Conservation (phyloP, 169 alveolate species). For the Eimeria tenella region DNA sequence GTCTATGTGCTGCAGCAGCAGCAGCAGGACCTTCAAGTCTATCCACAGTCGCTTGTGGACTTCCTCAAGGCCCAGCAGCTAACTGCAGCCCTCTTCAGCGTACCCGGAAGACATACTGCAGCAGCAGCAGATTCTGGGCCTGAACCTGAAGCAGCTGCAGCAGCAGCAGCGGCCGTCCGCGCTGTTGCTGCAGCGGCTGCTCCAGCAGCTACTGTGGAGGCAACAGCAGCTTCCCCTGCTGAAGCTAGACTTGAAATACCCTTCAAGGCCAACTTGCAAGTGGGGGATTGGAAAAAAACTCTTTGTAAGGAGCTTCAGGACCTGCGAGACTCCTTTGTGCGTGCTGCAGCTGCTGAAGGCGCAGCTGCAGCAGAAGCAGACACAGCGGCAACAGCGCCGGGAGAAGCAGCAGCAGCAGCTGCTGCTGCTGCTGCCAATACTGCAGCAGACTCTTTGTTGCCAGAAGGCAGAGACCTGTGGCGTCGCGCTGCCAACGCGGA, state of each 20-base stretch:
- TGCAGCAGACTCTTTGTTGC: neutral
- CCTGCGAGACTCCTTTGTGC: slow-evolving; percentile 40
- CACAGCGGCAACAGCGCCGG: neutral
- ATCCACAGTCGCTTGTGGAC: slow-evolving; percentile 1
- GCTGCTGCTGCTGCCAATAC: neutral
- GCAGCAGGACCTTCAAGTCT: slow-evolving; percentile 38
- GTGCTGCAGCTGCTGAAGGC: slow-evolving; percentile 31
- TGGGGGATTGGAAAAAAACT: neutral
- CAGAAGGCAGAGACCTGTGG: neutral
- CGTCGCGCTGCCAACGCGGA: slow-evolving; percentile 60
- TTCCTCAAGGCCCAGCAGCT: slow-evolving; percentile 56
- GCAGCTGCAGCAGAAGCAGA: neutral
- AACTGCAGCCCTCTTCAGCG: neutral
- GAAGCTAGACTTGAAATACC: neutral
- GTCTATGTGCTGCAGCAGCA: slow-evolving; percentile 48
- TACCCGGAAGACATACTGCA: neutral
- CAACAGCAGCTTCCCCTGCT: slow-evolving; percentile 12
- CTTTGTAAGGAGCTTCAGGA: neutral
- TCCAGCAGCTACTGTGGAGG: neutral
- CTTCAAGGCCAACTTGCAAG: neutral
- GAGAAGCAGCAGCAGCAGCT: slow-evolving; percentile 5
- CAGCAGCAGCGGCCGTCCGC: neutral
- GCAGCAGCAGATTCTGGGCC: neutral
- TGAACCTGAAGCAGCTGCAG: neutral
- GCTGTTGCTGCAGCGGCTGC: neutral